phyloP scores from a whole-genome alignment of 1,284 basidiomycete genomes.

The Ganoderma boninense region DNA sequence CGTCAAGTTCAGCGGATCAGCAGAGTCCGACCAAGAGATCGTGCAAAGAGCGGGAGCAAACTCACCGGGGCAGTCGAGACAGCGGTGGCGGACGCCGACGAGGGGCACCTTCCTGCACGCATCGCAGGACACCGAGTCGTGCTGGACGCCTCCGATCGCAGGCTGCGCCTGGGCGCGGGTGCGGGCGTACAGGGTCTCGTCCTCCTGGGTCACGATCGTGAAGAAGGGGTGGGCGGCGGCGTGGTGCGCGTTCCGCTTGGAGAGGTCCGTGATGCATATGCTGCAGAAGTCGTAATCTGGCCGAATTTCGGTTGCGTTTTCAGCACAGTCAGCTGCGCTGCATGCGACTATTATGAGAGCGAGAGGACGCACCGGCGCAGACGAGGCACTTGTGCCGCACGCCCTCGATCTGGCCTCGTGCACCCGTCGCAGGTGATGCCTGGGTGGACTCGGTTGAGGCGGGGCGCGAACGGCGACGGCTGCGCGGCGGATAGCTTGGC shows the following conservation, averaged over 20 bases:
- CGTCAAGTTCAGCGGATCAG: background rate
- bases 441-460: slow-evolving; percentile 36
- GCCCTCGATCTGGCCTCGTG: slow-evolving; percentile 56
- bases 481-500: slow-evolving; percentile 3
- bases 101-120: slow-evolving; percentile 69
- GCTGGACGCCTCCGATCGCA: background rate
- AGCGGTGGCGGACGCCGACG: slow-evolving; percentile 65
- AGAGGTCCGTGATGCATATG: slow-evolving; percentile 50
- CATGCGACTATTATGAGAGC: too few species aligned
- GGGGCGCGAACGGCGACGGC: background rate
- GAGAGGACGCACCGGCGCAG: slow-evolving; percentile 58
- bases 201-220: slow-evolving; percentile 63
- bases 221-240: slow-evolving; percentile 63
- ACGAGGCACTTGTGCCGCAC: slow-evolving; percentile 78
- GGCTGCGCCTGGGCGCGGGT: slow-evolving; percentile 29
- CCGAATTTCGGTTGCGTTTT: too few species aligned
- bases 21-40: background rate
- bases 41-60: background rate
- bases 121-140: slow-evolving; percentile 55
- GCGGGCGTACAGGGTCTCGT: slow-evolving; percentile 25
- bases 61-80: slow-evolving; percentile 59
- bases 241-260: slow-evolving; percentile 25
- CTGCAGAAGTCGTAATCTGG: slow-evolving; percentile 71
- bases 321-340: too few species aligned
- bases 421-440: slow-evolving; percentile 69